A percentile compares a stretch with the other conserved stretches of the same genome.
Evolutionary conservation across 345 rosid genomes (phyloP).

Genomic region (Cochlearia excelsa): DNA sequence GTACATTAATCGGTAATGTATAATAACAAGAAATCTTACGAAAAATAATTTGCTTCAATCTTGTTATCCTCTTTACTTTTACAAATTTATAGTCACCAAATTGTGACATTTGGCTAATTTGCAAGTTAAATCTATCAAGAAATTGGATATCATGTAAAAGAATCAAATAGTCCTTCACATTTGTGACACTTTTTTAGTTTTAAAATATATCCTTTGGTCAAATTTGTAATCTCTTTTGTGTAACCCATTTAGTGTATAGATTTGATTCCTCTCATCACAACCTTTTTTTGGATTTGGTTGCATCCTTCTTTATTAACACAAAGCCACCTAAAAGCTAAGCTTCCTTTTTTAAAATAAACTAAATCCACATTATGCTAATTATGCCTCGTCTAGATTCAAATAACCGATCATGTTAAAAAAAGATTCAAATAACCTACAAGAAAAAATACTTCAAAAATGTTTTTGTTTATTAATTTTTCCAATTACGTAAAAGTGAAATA

Average conservation of each 20-base stretch:
- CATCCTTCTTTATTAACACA: conserved; percentile 7
- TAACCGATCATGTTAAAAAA: not conserved
- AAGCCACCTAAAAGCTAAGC: not conserved
- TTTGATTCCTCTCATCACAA: conserved; percentile 15
- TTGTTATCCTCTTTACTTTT: too few relatives aligned
- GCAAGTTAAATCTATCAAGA: conserved; percentile 14
- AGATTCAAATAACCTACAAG: conserved; percentile 17
- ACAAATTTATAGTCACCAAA: not conserved
- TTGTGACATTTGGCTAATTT: conserved; percentile 17
- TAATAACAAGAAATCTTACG: too few relatives aligned
- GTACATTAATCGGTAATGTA: too few relatives aligned
- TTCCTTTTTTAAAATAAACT: not conserved
- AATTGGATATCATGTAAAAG: not conserved
- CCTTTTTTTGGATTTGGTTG: conserved; percentile 15
- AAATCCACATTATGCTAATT: conserved; percentile 4
- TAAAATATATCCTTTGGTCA: conserved; percentile 12
- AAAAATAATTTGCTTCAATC: too few relatives aligned
- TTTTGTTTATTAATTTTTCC: too few relatives aligned
- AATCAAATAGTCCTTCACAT: conserved; percentile 14
- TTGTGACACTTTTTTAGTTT: conserved; percentile 14
- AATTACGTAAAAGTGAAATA: too few relatives aligned
- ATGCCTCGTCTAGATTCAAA: conserved; percentile 19
- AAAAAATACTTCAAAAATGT: not conserved
- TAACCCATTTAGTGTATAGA: not conserved
- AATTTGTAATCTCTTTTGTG: not conserved